Percentiles rank a stretch among this genome's conserved stretches.
phyloP scores from a whole-genome alignment of 2,329 filamentous ascomycete genomes.

The Nigrospora oryzae region DNA sequence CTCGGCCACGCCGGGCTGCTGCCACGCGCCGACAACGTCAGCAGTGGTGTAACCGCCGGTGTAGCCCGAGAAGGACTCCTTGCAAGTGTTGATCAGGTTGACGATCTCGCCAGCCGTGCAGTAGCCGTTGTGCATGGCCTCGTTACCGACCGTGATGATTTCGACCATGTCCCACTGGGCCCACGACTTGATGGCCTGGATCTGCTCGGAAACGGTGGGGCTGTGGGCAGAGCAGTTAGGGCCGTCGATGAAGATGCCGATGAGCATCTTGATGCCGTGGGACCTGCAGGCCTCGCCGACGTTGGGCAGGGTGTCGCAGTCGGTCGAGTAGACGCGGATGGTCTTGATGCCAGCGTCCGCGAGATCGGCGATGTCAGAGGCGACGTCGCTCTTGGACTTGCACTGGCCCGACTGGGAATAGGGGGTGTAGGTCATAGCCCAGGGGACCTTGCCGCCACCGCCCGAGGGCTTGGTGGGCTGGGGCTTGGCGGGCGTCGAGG shows the following conservation, averaged over 20 bases:
- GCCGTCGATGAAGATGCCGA: conserved; percentile 77
- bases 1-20: conserved; percentile 47
- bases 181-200: conserved; percentile 65
- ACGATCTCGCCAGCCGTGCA: conserved; percentile 57
- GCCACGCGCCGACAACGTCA: conserved; percentile 74
- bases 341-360: conserved; percentile 57
- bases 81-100: conserved; percentile 60
- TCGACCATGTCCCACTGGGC: conserved; percentile 67
- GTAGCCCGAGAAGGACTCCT: conserved; percentile 64
- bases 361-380: conserved; percentile 53
- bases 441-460: conserved; percentile 38
- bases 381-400: conserved; percentile 53
- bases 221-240: conserved; percentile 48
- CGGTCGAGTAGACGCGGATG: conserved; percentile 82
- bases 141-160: conserved; percentile 83
- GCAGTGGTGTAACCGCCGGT: conserved; percentile 71
- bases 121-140: conserved; percentile 72
- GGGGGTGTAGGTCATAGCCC: conserved; percentile 75
- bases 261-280: conserved; percentile 68
- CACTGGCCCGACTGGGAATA: conserved; percentile 55
- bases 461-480: conserved; percentile 22
- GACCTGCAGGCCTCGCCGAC: conserved; percentile 62
- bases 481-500: conserved; percentile 5
- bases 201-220: conserved; percentile 61
- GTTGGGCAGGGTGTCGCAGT: conserved; percentile 74